Evolutionary conservation across 2,329 filamentous ascomycete species (phyloP).

Genomic region (Botrytis medusae): DNA sequence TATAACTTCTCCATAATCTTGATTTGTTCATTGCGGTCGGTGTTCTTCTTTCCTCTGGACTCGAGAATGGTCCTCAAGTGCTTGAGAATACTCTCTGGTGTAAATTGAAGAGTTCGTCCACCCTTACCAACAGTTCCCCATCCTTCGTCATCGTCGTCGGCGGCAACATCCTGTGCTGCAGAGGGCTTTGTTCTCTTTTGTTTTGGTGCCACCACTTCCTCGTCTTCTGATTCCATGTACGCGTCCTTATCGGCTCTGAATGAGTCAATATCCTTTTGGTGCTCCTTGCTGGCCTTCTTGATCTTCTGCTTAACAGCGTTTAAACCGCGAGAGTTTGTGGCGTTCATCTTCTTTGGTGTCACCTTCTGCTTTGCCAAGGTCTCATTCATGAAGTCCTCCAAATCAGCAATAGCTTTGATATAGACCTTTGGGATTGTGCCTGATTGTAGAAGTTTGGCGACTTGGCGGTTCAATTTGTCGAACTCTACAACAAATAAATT

Average conservation of each 20-base stretch:
- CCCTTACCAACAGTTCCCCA: conserved; percentile 88
- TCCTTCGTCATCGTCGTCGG: conserved; percentile 72
- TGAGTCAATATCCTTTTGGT: conserved; percentile 80
- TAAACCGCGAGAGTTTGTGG: conserved; percentile 86
- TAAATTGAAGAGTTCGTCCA: conserved; percentile 86
- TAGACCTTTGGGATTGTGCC: conserved; percentile 86
- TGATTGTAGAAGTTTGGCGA: conserved; percentile 73
- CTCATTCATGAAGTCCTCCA: conserved; percentile 94
- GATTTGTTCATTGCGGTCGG: conserved; percentile 91
- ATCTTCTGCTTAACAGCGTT: conserved; percentile 98
- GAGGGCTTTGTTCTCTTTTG: conserved; percentile 54
- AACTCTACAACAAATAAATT: conserved; percentile 63
- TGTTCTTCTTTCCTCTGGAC: conserved; percentile 98
- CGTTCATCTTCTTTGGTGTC: conserved; percentile 97
- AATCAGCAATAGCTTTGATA: conserved; percentile 86
- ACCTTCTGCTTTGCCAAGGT: conserved; percentile 94
- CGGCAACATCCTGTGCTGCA: conserved; percentile 50
- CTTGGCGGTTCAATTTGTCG: conserved; percentile 89
- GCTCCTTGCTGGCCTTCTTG: conserved; percentile 98
- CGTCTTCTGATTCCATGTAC: conserved; percentile 83
- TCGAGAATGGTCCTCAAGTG: conserved; percentile 91
- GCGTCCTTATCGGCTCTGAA: conserved; percentile 83
- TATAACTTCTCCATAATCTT: conserved; percentile 94
- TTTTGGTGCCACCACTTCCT: conserved; percentile 58
- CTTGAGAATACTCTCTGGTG: conserved; percentile 97